phyloP scores from a whole-genome alignment of 768 basidiomycete species.

The Trametes cubensis region DNA sequence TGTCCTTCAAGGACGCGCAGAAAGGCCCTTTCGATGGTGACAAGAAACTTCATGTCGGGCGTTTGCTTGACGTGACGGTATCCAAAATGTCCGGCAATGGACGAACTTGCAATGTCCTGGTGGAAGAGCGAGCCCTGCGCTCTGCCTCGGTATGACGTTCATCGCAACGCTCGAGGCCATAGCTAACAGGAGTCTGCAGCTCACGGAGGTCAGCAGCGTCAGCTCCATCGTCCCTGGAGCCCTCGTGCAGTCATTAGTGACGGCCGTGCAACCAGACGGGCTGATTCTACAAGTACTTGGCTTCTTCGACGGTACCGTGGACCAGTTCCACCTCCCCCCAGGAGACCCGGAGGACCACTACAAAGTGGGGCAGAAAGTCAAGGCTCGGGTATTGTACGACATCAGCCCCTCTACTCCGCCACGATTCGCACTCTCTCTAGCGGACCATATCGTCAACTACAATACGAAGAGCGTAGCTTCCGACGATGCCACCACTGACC shows the following conservation, averaged over 20 bases:
- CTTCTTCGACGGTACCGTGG: constrained; percentile 89
- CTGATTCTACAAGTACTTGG: constrained; percentile 88
- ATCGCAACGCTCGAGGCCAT: background rate
- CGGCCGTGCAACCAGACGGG: constrained; percentile 70
- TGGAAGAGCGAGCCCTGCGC: constrained; percentile 51
- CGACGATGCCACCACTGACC: constrained; percentile 31
- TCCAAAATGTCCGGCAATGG: constrained; percentile 72
- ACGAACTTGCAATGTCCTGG: constrained; percentile 72
- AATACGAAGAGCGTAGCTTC: constrained; percentile 37
- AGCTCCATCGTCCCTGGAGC: constrained; percentile 85
- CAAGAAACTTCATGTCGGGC: constrained; percentile 58
- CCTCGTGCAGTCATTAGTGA: constrained; percentile 81
- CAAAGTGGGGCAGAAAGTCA: constrained; percentile 75
- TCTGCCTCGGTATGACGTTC: constrained; percentile 53
- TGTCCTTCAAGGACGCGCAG: constrained; percentile 74
- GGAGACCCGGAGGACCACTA: constrained; percentile 46
- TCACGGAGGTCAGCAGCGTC: constrained; percentile 78
- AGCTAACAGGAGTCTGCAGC: constrained; percentile 39
- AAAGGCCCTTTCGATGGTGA: constrained; percentile 38
- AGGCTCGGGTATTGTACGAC: constrained; percentile 83
- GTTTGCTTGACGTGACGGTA: constrained; percentile 68
- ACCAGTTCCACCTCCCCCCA: constrained; percentile 71
- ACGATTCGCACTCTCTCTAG: constrained; percentile 78
- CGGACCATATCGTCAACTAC: constrained; percentile 70
- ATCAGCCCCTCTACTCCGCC: constrained; percentile 70